phyloP scores from a whole-genome alignment of 345 rosid species.

The Theobroma cacao region DNA sequence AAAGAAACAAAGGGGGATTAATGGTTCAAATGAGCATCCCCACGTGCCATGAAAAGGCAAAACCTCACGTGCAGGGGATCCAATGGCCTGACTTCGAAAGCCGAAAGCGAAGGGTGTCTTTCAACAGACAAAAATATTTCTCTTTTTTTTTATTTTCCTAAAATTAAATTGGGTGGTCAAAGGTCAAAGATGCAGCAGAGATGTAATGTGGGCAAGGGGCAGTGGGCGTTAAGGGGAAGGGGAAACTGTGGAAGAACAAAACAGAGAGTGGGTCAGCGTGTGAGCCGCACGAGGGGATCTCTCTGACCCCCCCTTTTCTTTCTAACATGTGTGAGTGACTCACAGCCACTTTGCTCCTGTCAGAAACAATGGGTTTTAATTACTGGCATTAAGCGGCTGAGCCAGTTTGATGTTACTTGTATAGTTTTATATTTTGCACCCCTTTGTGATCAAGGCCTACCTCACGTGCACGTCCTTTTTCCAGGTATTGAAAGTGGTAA shows the following conservation, averaged over 20 bases:
- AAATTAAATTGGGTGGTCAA: conserved; percentile 27
- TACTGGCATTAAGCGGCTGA: background rate
- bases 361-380: conserved; percentile 3
- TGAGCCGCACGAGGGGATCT: conserved; percentile 77
- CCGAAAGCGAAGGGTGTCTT: conserved; percentile 7
- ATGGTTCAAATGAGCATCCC: conserved; percentile 21
- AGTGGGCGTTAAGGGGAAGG: background rate
- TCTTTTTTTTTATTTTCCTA: background rate
- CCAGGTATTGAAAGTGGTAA: background rate
- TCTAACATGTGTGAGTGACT: background rate
- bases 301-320: background rate
- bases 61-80: conserved; percentile 56
- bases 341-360: conserved; percentile 15
- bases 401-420: background rate
- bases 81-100: conserved; percentile 21
- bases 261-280: conserved; percentile 39
- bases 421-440: background rate
- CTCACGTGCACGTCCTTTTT: conserved; percentile 31
- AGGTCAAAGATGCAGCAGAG: conserved; percentile 44
- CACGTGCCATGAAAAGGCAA: conserved; percentile 42
- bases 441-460: background rate
- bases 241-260: conserved; percentile 10
- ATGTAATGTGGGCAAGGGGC: background rate
- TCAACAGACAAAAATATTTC: conserved; percentile 18
- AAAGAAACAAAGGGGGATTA: background rate